phyloP scores from a whole-genome alignment of 805 yeast species.

The Kurtzmaniella fragi region DNA sequence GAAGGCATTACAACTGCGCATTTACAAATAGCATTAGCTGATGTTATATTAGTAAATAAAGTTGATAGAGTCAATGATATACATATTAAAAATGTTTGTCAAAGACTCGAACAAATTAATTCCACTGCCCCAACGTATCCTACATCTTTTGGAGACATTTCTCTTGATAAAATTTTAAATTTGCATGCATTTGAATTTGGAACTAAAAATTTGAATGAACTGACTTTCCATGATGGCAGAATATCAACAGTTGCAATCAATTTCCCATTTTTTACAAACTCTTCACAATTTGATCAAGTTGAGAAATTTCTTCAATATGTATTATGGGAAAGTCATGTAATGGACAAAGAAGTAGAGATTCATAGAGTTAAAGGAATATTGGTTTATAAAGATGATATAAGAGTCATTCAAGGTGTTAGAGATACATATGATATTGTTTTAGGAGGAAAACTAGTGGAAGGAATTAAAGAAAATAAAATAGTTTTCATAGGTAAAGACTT shows the following conservation, averaged over 20 bases:
- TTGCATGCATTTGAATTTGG: slow-evolving; percentile 64
- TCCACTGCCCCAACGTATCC: slow-evolving; percentile 59
- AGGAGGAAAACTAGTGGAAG: slow-evolving; percentile 31
- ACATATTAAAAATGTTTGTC: slow-evolving; percentile 15
- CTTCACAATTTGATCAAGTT: slow-evolving; percentile 37
- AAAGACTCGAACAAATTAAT: slow-evolving; percentile 53
- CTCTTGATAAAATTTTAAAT: slow-evolving; percentile 63
- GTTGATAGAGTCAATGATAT: slow-evolving; percentile 44
- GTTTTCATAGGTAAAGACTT: slow-evolving; percentile 75
- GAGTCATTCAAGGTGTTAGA: slow-evolving; percentile 86
- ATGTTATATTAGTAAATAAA: slow-evolving; percentile 75
- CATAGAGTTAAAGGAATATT: slow-evolving; percentile 81
- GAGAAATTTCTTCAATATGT: slow-evolving; percentile 65
- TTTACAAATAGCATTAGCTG: slow-evolving; percentile 87
- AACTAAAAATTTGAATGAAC: slow-evolving; percentile 13
- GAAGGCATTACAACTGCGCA: slow-evolving; percentile 73
- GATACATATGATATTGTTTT: slow-evolving; percentile 81
- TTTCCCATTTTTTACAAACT: slow-evolving; percentile 39
- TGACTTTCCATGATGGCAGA: slow-evolving; percentile 34
- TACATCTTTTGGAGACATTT: slow-evolving; percentile 72
- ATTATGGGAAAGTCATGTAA: slow-evolving; percentile 63
- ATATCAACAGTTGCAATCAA: slow-evolving; percentile 32
- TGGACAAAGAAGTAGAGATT: slow-evolving; percentile 50
- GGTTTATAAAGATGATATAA: slow-evolving; percentile 37
- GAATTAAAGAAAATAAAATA: slow-evolving; percentile 45